Conservation (phyloP, 305 asterid species). For the Salvia sclarea region DNA sequence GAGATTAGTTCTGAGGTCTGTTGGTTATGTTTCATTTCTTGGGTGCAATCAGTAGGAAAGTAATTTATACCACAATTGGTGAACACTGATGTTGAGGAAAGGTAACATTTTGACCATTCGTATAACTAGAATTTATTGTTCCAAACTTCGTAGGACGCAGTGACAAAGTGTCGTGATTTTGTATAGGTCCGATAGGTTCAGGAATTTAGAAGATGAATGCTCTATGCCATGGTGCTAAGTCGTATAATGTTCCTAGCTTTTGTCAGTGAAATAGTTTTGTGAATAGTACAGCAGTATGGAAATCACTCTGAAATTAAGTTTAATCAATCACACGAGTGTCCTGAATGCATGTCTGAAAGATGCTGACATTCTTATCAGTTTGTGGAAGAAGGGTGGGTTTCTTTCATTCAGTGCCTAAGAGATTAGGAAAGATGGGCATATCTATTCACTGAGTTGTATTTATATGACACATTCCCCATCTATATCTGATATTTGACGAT, state of each 20-base stretch:
- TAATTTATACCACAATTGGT: not conserved
- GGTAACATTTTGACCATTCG: constrained; percentile 7
- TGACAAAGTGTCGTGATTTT: not conserved
- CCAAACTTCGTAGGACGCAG: not conserved
- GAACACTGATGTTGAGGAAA: not conserved
- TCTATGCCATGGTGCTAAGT: not conserved
- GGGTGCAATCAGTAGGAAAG: constrained; percentile 12
- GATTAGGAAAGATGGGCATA: not conserved
- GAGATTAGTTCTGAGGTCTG: constrained; percentile 13
- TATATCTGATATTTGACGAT: constrained; percentile 26
- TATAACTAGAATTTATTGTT: constrained; percentile 1
- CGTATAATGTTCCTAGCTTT: constrained; percentile 13
- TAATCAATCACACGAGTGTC: not conserved
- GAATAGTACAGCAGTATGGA: not conserved
- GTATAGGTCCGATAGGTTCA: not conserved
- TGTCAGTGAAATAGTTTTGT: constrained; percentile 16
- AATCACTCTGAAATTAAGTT: not conserved
- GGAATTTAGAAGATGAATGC: not conserved
- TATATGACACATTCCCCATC: constrained; percentile 7
- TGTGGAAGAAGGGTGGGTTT: not conserved
- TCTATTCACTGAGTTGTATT: constrained; percentile 15
- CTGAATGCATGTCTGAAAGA: constrained; percentile 3
- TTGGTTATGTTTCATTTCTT: constrained; percentile 9
- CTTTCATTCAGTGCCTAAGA: not conserved
- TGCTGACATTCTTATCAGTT: constrained; percentile 5